Base-by-base conservation (phyloP, 2,329 filamentous ascomycete genomes). In the Allantophomopsis cytisporea region DNA sequence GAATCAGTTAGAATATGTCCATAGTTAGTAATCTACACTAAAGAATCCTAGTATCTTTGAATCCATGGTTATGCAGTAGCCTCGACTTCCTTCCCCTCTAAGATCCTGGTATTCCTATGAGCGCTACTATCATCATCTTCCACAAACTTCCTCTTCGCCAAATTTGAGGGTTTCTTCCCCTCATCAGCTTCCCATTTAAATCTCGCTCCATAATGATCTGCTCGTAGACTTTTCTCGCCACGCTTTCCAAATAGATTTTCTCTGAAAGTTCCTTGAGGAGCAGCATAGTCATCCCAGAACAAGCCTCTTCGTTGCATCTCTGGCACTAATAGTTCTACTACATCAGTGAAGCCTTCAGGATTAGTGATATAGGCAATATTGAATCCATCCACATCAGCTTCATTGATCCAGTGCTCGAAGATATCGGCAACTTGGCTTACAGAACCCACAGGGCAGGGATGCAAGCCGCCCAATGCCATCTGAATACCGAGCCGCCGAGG, bases 301-400 rank as follows among this genome's bases (percentile, higher is more conserved):
- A 36, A 7, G 15, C 35, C 35, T 36, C 35, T 4, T 36, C 13
- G 14, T 23, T 23, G 15, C 18, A 36, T 14, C 46, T 83, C 80
- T 0, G 78, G 80, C 1, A 83, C 55, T 3, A 83, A 55, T 0
- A 80, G 60, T 17, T 82, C 74, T 16, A 75, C 68, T 7, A 83
- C 73, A 47, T 83, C 79, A 44, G 76, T 69, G 58, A 83, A 83
- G 0, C 73, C 75, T 37, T 73, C 69, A 0, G 78, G 79, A 48
- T 77, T 78, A 11, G 80, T 58, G 0, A 74, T 72, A 45, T 83
- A 82, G 2, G 73, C 73, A 54, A 85, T 68, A 51, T 86, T 86
- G 58, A 86, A 86, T 0, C 80, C 80, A 51, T 85, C 80, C 1
- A 85, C 69, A 46, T 83, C 80, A 0, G 76, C 78, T 53, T 83